A percentile compares a stretch with the other conserved stretches of the same genome.
Conservation (phyloP, 73 alveolate genomes). For the Symbiodinium pilosum region DNA sequence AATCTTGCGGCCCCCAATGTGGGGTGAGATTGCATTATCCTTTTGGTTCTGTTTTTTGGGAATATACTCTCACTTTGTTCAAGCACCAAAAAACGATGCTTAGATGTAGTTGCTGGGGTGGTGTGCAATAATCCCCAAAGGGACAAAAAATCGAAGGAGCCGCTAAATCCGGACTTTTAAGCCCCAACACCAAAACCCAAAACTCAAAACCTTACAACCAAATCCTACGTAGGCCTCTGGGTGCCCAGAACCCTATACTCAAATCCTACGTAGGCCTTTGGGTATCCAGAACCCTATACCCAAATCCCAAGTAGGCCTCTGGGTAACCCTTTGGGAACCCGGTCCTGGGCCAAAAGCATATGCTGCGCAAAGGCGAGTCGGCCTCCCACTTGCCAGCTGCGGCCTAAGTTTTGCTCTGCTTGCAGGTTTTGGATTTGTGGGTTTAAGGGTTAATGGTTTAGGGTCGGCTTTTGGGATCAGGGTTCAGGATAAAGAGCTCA, state of each 20-base stretch:
- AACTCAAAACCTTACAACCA: not conserved
- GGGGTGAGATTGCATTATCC: too few relatives aligned
- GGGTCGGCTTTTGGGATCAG: not conserved
- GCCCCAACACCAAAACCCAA: not conserved
- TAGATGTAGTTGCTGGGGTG: too few relatives aligned
- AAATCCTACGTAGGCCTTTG: not conserved
- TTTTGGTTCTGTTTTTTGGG: too few relatives aligned
- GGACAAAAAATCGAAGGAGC: too few relatives aligned
- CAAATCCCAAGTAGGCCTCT: not conserved
- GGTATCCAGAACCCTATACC: not conserved
- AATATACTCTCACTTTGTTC: too few relatives aligned
- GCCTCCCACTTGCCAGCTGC: not conserved
- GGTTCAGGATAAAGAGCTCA: too few relatives aligned
- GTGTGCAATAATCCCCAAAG: too few relatives aligned
- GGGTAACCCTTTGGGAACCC: too few relatives aligned
- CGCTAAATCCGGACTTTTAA: not conserved
- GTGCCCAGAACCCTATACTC: not conserved
- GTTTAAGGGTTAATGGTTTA: not conserved
- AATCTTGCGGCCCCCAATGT: too few relatives aligned
- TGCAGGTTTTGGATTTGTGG: not conserved
- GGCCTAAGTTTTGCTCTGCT: not conserved
- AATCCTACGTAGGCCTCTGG: not conserved
- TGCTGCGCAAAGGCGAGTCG: not conserved
- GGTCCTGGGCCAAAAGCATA: too few relatives aligned
- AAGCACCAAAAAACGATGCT: too few relatives aligned